A percentile compares a stretch with the other conserved stretches of the same genome.
phyloP scores from a whole-genome alignment of 176 grass and related monocot genomes.

The Chrysopogon serrulatus region DNA sequence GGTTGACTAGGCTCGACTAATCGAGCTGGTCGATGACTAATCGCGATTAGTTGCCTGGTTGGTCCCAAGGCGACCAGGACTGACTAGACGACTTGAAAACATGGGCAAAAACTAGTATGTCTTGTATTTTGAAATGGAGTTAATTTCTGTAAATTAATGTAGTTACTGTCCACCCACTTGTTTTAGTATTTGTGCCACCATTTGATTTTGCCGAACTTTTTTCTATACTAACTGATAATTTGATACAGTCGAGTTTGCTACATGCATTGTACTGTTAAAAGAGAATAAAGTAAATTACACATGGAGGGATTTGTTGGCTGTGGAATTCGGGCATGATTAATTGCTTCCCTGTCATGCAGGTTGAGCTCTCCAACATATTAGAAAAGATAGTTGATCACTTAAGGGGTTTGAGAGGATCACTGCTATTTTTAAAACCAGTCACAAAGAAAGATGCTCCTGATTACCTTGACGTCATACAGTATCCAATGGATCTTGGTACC shows the following conservation, averaged over 20 bases:
- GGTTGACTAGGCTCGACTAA: no score
- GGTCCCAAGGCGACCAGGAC: no score
- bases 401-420: conserved; percentile 31
- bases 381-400: conserved; percentile 69
- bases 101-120: background rate
- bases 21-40: no score
- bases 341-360: conserved; percentile 41
- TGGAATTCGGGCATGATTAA: background rate
- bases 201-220: background rate
- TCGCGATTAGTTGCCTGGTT: no score
- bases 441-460: conserved; percentile 87
- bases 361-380: conserved; percentile 86
- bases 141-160: background rate
- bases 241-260: background rate
- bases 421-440: conserved; percentile 87
- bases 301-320: background rate
- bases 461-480: conserved; percentile 53
- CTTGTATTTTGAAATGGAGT: background rate
- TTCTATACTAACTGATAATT: background rate
- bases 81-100: background rate
- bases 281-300: background rate
- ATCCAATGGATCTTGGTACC: conserved; percentile 90
- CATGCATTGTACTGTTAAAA: background rate
- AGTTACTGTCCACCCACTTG: background rate
- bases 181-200: background rate